Evolutionary conservation across 2,329 filamentous ascomycete species (phyloP), one percentile per base, ranked within the genome.

Genomic region (Annulohypoxylon truncatum): DNA sequence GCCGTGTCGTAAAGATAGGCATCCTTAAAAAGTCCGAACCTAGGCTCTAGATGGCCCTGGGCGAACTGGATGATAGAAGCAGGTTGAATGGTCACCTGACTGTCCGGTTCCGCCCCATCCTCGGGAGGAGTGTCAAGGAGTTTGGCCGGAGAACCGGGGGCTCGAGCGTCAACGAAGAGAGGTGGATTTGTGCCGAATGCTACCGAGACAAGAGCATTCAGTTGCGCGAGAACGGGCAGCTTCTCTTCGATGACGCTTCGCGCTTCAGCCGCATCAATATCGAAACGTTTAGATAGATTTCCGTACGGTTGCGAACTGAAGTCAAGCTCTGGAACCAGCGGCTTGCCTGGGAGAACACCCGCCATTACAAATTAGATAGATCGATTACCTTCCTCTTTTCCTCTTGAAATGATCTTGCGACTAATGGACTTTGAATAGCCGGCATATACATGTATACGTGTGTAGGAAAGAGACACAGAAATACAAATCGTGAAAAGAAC

Each of bases 11-110:
- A 57, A 54, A 75, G 73, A 65, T 75, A 74, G 2, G 67, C 70
- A 50, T 73, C 73, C 58, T 73, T 73, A 68, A 73, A 73, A 1
- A 75, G 61, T 8, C 65, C 73, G 31, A 73, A 75, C n/a, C 73
- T 66, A 9, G 73, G 71, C 44, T 76, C 74, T 9, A 75, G 64
- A 35, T 69, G 61, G 13, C 71, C 70, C n/a, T 75, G 69, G 28
- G 64, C 67, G 44, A 75, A 75, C 6, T 70, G 54, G 71, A 54
- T 18, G 28, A 54, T 75, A 38, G 74, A 74, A 42, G 72, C 66
- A 3, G 73, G 65, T 56, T 73, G 72, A 50, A 75, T 71, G 24
- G 62, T 73, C 3, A 75, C 26, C 12, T 61, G 57, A 10, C 68
- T 66, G 50, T 73, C 65, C 24, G 74, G 74, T 63, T 74, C 71